A percentile compares a stretch with the other conserved stretches of the same genome.
These are phyloP conservation scores for Globisporangium recalcitrans DNA, from an alignment of 352 stramenopile species.

Conservation along the genomic window DNA sequence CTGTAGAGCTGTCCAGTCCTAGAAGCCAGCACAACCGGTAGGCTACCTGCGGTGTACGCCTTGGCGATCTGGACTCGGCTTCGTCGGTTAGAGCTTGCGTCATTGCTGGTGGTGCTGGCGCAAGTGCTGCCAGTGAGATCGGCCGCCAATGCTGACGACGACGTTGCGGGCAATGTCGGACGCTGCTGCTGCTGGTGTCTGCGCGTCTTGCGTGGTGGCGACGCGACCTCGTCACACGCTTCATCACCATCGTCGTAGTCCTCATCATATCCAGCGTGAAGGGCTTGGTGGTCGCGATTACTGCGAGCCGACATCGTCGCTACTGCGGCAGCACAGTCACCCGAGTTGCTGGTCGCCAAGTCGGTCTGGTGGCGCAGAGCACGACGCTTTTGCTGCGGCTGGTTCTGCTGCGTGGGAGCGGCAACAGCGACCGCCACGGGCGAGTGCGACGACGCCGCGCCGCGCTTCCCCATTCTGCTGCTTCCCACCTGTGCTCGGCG, in stretches of 20 bases:
- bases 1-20: neutral
- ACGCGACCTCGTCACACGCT: neutral
- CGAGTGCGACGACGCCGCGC: neutral
- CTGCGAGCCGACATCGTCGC: too few relatives aligned
- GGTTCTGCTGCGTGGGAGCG: neutral
- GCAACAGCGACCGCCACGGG: neutral
- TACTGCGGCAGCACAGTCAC: neutral
- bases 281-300: too few relatives aligned
- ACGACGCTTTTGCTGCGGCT: constrained; percentile 4
- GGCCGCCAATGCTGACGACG: neutral
- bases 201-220: constrained; percentile 7
- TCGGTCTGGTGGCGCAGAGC: constrained; percentile 6
- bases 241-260: neutral
- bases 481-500: neutral
- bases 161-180: neutral
- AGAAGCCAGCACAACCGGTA: neutral
- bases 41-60: neutral
- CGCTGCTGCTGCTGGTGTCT: neutral
- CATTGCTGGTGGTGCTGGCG: neutral
- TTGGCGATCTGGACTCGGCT: neutral
- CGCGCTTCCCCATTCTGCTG: constrained; percentile 2
- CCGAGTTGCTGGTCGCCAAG: constrained; percentile 1
- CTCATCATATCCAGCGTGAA: neutral
- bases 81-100: neutral
- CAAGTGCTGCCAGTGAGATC: neutral